phyloP scores from a whole-genome alignment of 139 green algal species.

The Desmodesmus armatus region DNA sequence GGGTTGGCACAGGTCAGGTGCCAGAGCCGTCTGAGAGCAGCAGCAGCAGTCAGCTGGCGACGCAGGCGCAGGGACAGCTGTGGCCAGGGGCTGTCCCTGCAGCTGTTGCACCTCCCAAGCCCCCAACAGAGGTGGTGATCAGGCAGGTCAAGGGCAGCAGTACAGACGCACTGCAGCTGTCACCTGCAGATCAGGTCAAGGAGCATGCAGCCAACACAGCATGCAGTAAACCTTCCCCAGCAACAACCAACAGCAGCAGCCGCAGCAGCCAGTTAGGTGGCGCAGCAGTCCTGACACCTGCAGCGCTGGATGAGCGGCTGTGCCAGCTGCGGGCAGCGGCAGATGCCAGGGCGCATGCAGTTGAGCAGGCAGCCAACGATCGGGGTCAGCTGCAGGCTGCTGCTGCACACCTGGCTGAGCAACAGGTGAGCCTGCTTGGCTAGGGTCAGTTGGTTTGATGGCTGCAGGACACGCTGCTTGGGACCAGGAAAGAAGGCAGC shows the following conservation, averaged over 20 bases:
- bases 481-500: too few species aligned
- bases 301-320: not conserved
- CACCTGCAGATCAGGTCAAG: constrained; percentile 1
- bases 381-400: not conserved
- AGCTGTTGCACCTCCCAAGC: not conserved
- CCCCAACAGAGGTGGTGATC: constrained; percentile 1
- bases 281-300: not conserved
- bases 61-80: not conserved
- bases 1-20: not conserved
- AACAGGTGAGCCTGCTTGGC: too few species aligned
- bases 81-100: not conserved
- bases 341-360: constrained; percentile 4
- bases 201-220: not conserved
- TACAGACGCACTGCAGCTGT: not conserved
- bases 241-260: not conserved
- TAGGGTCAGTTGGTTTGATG: too few species aligned
- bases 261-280: not conserved
- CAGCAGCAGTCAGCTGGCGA: not conserved
- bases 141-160: not conserved
- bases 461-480: too few species aligned
- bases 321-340: not conserved
- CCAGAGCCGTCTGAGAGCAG: not conserved
- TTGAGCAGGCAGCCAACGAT: not conserved
- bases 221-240: not conserved
- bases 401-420: not conserved